These are phyloP conservation scores for Nicotiana tomentosiformis DNA, from an alignment of 257 asterid genomes.

Conservation along the genomic window DNA sequence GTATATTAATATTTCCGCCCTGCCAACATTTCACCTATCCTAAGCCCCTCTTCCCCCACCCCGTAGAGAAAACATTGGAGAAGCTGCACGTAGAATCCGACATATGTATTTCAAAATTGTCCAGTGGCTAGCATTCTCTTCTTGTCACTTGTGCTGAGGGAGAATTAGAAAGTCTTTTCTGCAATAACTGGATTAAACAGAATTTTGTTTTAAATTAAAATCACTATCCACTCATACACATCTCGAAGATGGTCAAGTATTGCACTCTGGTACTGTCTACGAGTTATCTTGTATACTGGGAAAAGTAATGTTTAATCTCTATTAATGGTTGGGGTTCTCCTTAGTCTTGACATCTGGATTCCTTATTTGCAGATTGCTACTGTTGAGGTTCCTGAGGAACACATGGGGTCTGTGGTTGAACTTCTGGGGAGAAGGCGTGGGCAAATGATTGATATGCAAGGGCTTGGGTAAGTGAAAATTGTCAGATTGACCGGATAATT, in stretches of 20 bases:
- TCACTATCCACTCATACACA: background rate
- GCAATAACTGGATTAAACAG: background rate
- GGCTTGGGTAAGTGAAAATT: slow-evolving; percentile 54
- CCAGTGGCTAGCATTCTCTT: background rate
- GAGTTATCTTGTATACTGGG: background rate
- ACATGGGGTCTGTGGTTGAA: slow-evolving; percentile 88
- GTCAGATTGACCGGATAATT: background rate
- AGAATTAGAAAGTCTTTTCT: background rate
- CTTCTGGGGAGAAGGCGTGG: slow-evolving; percentile 98
- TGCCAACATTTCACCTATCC: too few species aligned
- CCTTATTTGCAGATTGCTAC: slow-evolving; percentile 63
- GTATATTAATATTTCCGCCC: background rate
- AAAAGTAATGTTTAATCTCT: background rate
- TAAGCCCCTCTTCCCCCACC: background rate
- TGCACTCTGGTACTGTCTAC: background rate
- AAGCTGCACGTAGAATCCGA: background rate
- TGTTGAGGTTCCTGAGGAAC: slow-evolving; percentile 92
- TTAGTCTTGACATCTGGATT: background rate
- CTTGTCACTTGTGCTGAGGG: background rate
- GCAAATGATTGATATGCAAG: slow-evolving; percentile 92
- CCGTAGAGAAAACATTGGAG: background rate
- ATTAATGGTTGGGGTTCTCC: background rate
- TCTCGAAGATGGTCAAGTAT: background rate
- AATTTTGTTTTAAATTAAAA: background rate
- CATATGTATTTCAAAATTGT: background rate